Base-by-base conservation (phyloP, 257 asterid genomes). In the Penstemon barbatus region DNA sequence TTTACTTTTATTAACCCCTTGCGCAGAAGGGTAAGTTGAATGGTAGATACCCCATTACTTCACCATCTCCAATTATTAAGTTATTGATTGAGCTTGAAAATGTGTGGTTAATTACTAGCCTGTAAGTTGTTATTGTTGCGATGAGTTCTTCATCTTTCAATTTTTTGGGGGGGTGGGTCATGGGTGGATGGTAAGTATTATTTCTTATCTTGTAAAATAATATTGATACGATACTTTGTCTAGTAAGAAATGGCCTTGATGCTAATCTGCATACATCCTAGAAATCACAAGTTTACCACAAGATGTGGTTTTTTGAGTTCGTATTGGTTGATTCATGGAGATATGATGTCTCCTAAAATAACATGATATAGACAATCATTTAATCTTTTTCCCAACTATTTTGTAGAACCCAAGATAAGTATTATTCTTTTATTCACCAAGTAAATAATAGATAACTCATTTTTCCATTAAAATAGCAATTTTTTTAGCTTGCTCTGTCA, bases 281-380 rank as follows among this genome's bases (percentile, higher is more conserved):
- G 55, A 38, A 39, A 53, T 63, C 40, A 10, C 25, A 33, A 51
- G 37, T 49, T 40, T 59, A 44, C 48, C 41, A 19, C 56, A 5
- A 12, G 42, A 42, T 44, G 63, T 44, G 45, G 63, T 50, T 62
- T 62, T 15, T 45, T 57, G 68, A 49, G 57, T 71, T 56, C 60
- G 36, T 58, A 33, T 10, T 10, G 40, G 38, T 62, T 6, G 15
- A 39, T 63, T 54, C 55, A 57, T 11, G 61, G 56, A 19, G 42
- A 13, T 18, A n/a, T 43, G 60, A 11, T 57, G 51, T 38, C 33
- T 25, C 33, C 33, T 25, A 25, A 25, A 25, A 25, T 25, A 25
- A 25, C 33, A 1, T 25, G 33, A 25, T 25, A 25, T 25, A 25
- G 33, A 25, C 33, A 25, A 25, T 25, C 33, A 1, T 25, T 1